Base-by-base conservation (phyloP, 345 rosid genomes). In the Eucalyptus tenuipes region DNA sequence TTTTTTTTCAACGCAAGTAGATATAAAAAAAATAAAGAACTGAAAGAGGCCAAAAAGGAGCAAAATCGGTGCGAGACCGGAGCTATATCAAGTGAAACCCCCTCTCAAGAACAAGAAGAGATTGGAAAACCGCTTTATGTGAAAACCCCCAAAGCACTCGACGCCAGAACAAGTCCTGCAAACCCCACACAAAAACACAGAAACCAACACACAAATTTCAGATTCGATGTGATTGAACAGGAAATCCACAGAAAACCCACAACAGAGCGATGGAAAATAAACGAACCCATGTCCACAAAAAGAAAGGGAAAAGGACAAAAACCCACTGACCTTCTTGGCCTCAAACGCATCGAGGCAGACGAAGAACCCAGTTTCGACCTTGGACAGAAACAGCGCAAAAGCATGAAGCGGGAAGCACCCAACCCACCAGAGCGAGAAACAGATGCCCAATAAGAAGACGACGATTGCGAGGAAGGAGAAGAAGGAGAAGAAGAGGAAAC, bases 111-210 rank as follows among this genome's bases (percentile, higher is more conserved):
- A 94, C 92, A 97, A 75, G 87, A 96, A 96, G n/a, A 97, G 96
- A 87, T 90, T 85, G 89, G 93, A 93, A 82, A 94, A 92, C 86
- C 97, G 92, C 88, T 94, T 93, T 95, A 94, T 93, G 91, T 96
- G 97, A 93, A 93, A 98, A 89, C 92, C 95, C 88, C 95, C 97
- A 89, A 97, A 96, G 71, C 94, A 95, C 93, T 92, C 93, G 64
- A 94, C 91, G 61, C 96, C 96, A 94, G 96, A 93, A 92, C 94
- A 95, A 91, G 91, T 93, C 98, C 98, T 97, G 98, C 92, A 91
- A 89, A 37, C 66, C 80, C 29, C 61, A 80, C 68, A 8, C 12
- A 86, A 86, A 86, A 29, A 44, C n/a, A 85, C 22, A 89, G 37
- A 55, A 40, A 31, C 88, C 7, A 16, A 85, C 37, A 80, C 24